phyloP scores from a whole-genome alignment of 2,329 filamentous ascomycete species.

The Pseudocercospora pini-densiflorae region DNA sequence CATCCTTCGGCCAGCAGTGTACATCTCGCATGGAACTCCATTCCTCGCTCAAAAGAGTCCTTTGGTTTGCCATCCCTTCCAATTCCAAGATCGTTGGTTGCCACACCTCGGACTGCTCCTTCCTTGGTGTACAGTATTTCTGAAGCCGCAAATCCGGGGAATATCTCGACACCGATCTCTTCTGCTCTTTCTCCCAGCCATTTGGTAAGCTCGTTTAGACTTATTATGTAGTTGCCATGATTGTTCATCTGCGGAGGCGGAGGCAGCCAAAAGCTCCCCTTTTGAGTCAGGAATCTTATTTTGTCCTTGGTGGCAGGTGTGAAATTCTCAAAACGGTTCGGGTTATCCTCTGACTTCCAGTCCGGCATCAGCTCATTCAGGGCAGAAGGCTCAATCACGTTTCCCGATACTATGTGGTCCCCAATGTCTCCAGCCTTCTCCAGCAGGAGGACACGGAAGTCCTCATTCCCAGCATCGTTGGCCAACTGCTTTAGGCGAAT shows the following conservation, averaged over 20 bases:
- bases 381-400: conserved; percentile 87
- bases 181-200: conserved; percentile 98
- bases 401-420: conserved; percentile 93
- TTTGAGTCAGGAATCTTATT: conserved; percentile 94
- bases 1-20: conserved; percentile 95
- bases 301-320: conserved; percentile 82
- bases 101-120: conserved; percentile 89
- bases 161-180: conserved; percentile 93
- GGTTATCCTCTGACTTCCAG: conserved; percentile 89
- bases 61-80: conserved; percentile 81
- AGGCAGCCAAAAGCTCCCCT: conserved; percentile 75
- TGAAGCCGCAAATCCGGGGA: conserved; percentile 89
- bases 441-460: conserved; percentile 88
- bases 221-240: conserved; percentile 96
- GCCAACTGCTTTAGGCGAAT: conserved; percentile 96
- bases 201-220: conserved; percentile 90
- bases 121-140: conserved; percentile 88
- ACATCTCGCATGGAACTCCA: conserved; percentile 94
- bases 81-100: conserved; percentile 92
- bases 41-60: conserved; percentile 90
- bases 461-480: conserved; percentile 91
- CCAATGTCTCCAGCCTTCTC: conserved; percentile 96
- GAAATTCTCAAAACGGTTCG: conserved; percentile 81
- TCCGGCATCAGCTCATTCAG: conserved; percentile 90
- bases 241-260: conserved; percentile 98